Evolutionary conservation across 805 yeast species (phyloP), one percentile per base, ranked within the genome.

Genomic region (Candida hispaniensis): DNA sequence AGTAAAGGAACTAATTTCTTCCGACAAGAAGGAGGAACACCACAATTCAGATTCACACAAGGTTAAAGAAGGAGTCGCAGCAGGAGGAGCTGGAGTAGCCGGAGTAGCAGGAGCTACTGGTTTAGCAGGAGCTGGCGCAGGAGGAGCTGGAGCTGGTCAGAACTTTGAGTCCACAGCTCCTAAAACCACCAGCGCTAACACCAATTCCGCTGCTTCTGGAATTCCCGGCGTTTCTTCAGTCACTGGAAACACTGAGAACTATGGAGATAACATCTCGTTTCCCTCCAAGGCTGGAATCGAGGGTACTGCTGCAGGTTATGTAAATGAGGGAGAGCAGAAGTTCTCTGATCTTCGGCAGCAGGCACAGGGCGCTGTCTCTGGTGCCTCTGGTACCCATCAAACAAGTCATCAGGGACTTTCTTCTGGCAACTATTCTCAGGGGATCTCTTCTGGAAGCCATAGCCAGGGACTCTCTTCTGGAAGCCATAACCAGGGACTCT

Each of bases 1-100:
- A 32, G 36, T 28, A 32, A 32, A 32, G 36, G 36, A 32, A 28
- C 28, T 32, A 6, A 23, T 32, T 14, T 32, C 36, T 28, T 32
- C 36, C n/a, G 17, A 21, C 7, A 32, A 32, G 36, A 12, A 9
- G 7, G 36, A 32, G 14, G 22, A 19, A 8, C 10, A 8, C 22
- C 8, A 8, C 10, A 10, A 10, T 19, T 8, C 22, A 8, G 22
- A 19, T 10, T 8, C 22, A 8, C 10, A 10, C 8, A 19, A 8
- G 8, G 22, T 10, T 19, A 10, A 10, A 8, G 22, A 8, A 8
- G 22, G 22, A 19, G 22, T 19, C 10, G 22, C 10, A 10, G 22
- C 22, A 19, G 22, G 10, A 19, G 22, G 22, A 8, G 38, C 38
- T 18, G 38, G 38, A 7, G 34, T 23, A 6, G 9, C 38, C 8